A percentile compares a stretch with the other conserved stretches of the same genome.
phyloP scores from a whole-genome alignment of 768 basidiomycete species.

The Pisolithus tinctorius region DNA sequence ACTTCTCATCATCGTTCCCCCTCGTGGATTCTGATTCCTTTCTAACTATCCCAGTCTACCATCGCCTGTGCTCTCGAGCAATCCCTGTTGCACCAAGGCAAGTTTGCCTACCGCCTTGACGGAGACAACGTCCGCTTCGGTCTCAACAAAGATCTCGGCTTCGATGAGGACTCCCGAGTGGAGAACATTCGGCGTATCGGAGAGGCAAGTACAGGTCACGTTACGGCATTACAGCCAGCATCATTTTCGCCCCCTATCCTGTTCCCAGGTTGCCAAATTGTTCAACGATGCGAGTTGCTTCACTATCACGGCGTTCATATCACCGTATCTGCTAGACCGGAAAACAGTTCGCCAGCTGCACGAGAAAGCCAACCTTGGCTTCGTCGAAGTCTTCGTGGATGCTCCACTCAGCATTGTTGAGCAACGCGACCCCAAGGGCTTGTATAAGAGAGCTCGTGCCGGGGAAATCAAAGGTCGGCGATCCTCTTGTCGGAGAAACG shows the following conservation, averaged over 20 bases:
- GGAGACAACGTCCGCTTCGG: conserved; percentile 96
- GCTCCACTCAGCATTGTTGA: conserved; percentile 87
- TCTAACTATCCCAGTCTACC: conserved; percentile 60
- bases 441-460: conserved; percentile 93
- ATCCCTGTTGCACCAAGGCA: conserved; percentile 80
- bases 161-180: conserved; percentile 84
- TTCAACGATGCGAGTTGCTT: conserved; percentile 87
- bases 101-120: conserved; percentile 87
- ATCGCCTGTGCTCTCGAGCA: conserved; percentile 97
- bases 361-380: conserved; percentile 61
- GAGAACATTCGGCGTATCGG: conserved; percentile 97
- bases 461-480: conserved; percentile 89
- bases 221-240: not conserved
- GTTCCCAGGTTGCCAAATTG: conserved; percentile 77
- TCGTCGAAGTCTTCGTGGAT: conserved; percentile 93
- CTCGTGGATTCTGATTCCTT: not conserved
- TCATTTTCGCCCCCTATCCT: conserved; percentile 4
- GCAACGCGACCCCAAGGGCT: conserved; percentile 90
- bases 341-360: conserved; percentile 78
- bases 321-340: conserved; percentile 90
- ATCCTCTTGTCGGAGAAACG: not conserved
- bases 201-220: conserved; percentile 51
- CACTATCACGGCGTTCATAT: conserved; percentile 94
- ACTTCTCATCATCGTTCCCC: not conserved
- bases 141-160: conserved; percentile 93